Conservation (phyloP, 768 basidiomycete species). For the Botryobasidium botryosum region DNA sequence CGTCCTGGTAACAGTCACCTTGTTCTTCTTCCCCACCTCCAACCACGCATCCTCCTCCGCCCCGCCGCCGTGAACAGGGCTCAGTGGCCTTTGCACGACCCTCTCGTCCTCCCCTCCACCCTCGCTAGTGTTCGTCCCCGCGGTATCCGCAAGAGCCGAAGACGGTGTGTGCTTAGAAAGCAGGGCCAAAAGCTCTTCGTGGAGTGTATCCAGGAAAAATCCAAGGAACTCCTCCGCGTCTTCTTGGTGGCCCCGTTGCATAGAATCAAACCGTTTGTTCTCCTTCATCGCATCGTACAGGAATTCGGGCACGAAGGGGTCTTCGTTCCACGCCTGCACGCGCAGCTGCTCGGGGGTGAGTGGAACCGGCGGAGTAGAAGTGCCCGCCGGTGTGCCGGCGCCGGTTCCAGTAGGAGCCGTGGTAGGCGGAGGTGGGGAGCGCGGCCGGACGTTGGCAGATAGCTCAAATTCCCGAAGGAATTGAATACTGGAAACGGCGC, state of each 20-base stretch:
- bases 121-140: not conserved
- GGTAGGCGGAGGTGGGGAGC: not conserved
- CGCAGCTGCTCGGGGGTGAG: conserved; percentile 2
- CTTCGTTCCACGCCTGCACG: conserved; percentile 19
- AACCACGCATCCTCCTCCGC: conserved; percentile 50
- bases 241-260: conserved; percentile 92
- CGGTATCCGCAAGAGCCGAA: conserved; percentile 7
- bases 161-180: conserved; percentile 32
- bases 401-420: no score
- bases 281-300: conserved; percentile 88
- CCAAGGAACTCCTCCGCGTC: conserved; percentile 99
- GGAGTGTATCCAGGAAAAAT: conserved; percentile 85
- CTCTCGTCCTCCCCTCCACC: conserved; percentile 12
- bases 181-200: conserved; percentile 75
- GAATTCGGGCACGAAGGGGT: conserved; percentile 69
- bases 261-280: conserved; percentile 84
- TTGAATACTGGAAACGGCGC: conserved; percentile 27
- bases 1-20: conserved; percentile 59
- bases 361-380: conserved; percentile 3
- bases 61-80: conserved; percentile 14
- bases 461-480: conserved; percentile 62
- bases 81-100: conserved; percentile 18
- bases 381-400: no score
- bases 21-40: conserved; percentile 84
- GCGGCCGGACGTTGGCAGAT: conserved; percentile 1